Evolutionary conservation across 1,284 basidiomycete species (phyloP).

Genomic region (Filobasidium uniguttulatum): DNA sequence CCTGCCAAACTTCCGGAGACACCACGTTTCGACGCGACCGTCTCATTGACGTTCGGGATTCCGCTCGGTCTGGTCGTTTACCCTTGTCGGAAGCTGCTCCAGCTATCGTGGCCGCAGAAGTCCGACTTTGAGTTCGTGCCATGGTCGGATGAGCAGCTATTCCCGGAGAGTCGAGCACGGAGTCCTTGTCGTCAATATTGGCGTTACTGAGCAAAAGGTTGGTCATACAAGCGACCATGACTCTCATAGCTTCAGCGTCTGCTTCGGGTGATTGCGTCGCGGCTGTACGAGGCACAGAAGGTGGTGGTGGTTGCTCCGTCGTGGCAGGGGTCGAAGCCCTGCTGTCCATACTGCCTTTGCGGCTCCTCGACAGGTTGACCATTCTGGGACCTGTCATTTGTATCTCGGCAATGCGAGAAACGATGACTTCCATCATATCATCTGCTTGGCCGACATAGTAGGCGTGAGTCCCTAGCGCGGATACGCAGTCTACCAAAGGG

Average conservation of each 20-base stretch:
- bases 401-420: constrained; percentile 56
- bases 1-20: constrained; percentile 72
- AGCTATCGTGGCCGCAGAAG: neutral
- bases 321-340: constrained; percentile 15
- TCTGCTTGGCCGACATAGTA: constrained; percentile 96
- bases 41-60: constrained; percentile 13
- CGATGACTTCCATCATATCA: constrained; percentile 75
- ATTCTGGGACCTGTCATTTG: constrained; percentile 49
- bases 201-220: constrained; percentile 16
- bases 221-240: constrained; percentile 39
- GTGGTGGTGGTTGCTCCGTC: constrained; percentile 32
- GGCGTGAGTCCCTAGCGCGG: constrained; percentile 65
- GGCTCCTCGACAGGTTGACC: neutral
- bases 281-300: constrained; percentile 32
- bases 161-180: no score
- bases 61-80: neutral
- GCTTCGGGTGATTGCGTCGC: constrained; percentile 59
- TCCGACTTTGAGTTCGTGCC: neutral
- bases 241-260: constrained; percentile 49
- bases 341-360: neutral
- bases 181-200: neutral
- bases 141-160: neutral
- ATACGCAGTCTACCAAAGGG: constrained; percentile 61
- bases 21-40: constrained; percentile 50
- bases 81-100: neutral